Base-by-base conservation (phyloP, 495 filamentous ascomycete species). In the Trichoderma erinaceum region DNA sequence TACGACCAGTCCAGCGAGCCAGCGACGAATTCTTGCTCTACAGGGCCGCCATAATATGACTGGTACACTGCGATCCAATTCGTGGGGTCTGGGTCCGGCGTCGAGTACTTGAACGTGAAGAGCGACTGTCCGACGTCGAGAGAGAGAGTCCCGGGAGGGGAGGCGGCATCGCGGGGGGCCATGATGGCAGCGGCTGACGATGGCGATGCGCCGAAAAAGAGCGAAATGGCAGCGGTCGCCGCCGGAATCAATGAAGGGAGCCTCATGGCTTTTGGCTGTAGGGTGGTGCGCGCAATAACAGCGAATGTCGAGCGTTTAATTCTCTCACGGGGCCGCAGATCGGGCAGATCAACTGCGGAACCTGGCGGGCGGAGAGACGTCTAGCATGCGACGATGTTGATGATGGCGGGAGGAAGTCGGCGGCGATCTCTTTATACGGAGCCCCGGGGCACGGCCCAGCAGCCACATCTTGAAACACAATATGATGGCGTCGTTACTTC, bases 81-180 rank as follows among this genome's bases (percentile, higher is more conserved):
- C 29, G 8, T 23, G 18, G 35, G 18, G 29, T 65, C 63, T 2
- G 63, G 63, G n/a, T 65, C 13, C 35, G 63, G 21, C 35, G 63
- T 65, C 35, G 63, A 65, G 63, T 65, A 65, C 12, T 65, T 44
- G 41, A 65, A 65, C 11, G 63, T 65, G 35, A 65, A 65, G 63
- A 32, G 56, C 56, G 56, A 32, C 56, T 61, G 56, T 32, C 27
- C 56, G 27, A 13, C 56, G 10, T 27, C 56, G 25, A 61, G 56
- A 23, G 56, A 1, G 25, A 61, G 23, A 3, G 56, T 29, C 2
- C 56, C 56, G 16, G 25, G 56, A 12, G 25, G 56, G 16, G n/a
- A 15, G 18, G 4, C 44, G 44, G 56, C 56, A 61, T 61, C 27
- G n/a, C 56, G 56, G 3, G 56, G 56, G 0, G 56, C 3, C 56